phyloP scores from a whole-genome alignment of 495 filamentous ascomycete genomes.

The Usnea hakonensis region DNA sequence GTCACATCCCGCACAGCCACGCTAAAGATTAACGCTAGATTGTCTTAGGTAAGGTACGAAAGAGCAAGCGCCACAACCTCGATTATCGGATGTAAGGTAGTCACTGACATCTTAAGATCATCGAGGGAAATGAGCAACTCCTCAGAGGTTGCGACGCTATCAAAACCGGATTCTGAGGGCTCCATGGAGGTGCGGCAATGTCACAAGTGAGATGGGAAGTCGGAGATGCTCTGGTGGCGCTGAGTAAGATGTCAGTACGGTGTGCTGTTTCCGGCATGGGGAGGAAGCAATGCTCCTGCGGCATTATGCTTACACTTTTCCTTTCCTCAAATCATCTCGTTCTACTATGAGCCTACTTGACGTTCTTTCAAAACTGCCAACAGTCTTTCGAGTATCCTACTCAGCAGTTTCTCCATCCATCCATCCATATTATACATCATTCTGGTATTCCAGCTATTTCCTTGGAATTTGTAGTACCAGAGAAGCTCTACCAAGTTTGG shows the following conservation, averaged over 20 bases:
- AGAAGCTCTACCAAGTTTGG: background rate
- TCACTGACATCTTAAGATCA: too few species aligned
- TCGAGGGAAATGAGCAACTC: too few species aligned
- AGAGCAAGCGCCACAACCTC: too few species aligned
- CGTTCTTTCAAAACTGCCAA: too few species aligned
- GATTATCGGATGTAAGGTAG: too few species aligned
- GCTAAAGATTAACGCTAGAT: too few species aligned
- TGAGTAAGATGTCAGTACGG: background rate
- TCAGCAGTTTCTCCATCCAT: slow-evolving; percentile 4
- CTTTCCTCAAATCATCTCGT: background rate
- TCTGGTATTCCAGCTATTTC: background rate
- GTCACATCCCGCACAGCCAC: too few species aligned
- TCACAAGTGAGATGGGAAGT: background rate
- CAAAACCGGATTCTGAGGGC: too few species aligned
- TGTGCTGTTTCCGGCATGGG: background rate
- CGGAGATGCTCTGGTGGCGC: background rate
- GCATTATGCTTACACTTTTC: background rate
- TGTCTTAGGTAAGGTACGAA: too few species aligned
- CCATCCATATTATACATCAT: slow-evolving; percentile 7
- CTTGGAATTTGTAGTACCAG: background rate
- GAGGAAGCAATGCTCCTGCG: background rate
- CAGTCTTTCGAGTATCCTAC: background rate
- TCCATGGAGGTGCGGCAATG: too few species aligned
- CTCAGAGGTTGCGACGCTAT: too few species aligned
- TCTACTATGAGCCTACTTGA: background rate